Percentiles rank a stretch among this genome's conserved stretches.
Evolutionary conservation across 2,329 filamentous ascomycete genomes (phyloP).

Genomic region (Aspergillus carbonarius): DNA sequence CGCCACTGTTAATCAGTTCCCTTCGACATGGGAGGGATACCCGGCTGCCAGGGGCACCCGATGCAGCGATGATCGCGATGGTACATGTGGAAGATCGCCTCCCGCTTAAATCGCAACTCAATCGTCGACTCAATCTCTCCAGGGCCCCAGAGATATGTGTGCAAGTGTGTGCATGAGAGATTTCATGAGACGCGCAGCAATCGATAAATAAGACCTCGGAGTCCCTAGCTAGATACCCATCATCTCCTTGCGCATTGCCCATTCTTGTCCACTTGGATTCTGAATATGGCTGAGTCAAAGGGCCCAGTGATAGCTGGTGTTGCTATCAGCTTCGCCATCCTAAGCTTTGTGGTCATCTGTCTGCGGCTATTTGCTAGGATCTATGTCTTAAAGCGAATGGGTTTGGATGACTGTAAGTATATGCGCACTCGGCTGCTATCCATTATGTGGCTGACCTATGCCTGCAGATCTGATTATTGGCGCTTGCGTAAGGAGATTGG

Average conservation of each 20-base stretch:
- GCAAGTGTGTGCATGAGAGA: not conserved
- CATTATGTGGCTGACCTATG: conserved; percentile 7
- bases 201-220: not conserved
- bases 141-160: not conserved
- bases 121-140: not conserved
- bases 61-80: not conserved
- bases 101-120: not conserved
- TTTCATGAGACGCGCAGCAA: not conserved
- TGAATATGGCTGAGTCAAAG: conserved; percentile 29
- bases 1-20: not conserved
- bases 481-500: conserved; percentile 27
- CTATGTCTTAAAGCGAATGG: conserved; percentile 35
- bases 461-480: conserved; percentile 29
- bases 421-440: not conserved
- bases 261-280: conserved; percentile 1
- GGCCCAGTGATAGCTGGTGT: conserved; percentile 37
- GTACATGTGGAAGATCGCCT: not conserved
- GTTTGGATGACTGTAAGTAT: conserved; percentile 32
- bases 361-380: conserved; percentile 43
- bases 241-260: conserved; percentile 1
- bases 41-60: not conserved
- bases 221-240: not conserved
- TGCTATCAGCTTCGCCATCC: conserved; percentile 38
- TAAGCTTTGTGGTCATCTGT: conserved; percentile 39
- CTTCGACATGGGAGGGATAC: not conserved